Evolutionary conservation across 2,329 filamentous ascomycete genomes (phyloP).

Genomic region (Talaromyces sp.): DNA sequence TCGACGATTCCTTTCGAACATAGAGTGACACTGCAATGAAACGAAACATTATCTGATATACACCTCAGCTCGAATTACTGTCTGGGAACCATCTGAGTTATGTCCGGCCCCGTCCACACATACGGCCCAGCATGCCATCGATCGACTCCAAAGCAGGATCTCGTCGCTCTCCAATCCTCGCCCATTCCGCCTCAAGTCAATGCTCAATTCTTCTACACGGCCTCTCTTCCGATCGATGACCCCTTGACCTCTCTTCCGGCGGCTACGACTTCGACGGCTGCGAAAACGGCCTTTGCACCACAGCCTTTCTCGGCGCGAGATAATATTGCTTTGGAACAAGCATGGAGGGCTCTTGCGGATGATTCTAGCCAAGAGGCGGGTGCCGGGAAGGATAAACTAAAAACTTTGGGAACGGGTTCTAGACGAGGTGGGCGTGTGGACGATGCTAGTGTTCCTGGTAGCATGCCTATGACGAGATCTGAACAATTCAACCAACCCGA

Average conservation of each 20-base stretch:
- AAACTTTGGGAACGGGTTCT: slow-evolving; percentile 22
- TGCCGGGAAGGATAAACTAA: slow-evolving; percentile 16
- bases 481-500: not conserved
- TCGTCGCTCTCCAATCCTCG: slow-evolving; percentile 29
- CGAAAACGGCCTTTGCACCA: slow-evolving; percentile 57
- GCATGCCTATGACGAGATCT: slow-evolving; percentile 18
- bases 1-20: not conserved
- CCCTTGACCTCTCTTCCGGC: slow-evolving; percentile 67
- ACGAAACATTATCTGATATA: not conserved
- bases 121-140: slow-evolving; percentile 58
- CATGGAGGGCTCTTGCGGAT: slow-evolving; percentile 63
- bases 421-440: slow-evolving; percentile 22
- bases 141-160: slow-evolving; percentile 35
- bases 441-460: slow-evolving; percentile 4
- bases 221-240: slow-evolving; percentile 79
- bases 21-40: not conserved
- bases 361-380: slow-evolving; percentile 18
- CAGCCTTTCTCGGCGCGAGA: slow-evolving; percentile 76
- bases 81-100: slow-evolving; percentile 19
- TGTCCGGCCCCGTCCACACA: slow-evolving; percentile 52
- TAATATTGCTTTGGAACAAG: slow-evolving; percentile 73
- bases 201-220: slow-evolving; percentile 82
- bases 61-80: not conserved
- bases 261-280: slow-evolving; percentile 49
- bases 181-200: slow-evolving; percentile 56